Conservation (phyloP, 345 rosid genomes). For the Linum trigynum region DNA sequence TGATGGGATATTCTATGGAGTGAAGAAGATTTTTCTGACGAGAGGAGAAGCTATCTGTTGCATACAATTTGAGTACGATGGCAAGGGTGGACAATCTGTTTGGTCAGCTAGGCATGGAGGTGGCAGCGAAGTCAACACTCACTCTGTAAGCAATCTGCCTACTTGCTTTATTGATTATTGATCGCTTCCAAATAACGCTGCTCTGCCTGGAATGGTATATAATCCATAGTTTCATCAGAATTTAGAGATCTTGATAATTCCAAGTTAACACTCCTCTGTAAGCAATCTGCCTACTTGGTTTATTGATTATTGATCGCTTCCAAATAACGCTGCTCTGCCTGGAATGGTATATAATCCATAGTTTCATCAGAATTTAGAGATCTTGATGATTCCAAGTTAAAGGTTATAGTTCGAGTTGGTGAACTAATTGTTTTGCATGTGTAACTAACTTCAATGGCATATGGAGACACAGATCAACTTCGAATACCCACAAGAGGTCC, state of each 20-base stretch:
- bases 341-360: not conserved
- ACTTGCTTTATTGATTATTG: not conserved
- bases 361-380: too few relatives aligned
- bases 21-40: slow-evolving; percentile 12
- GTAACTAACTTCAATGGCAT: not conserved
- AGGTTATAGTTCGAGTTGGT: not conserved
- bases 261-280: slow-evolving; percentile 11
- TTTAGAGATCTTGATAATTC: too few relatives aligned
- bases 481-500: slow-evolving; percentile 17
- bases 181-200: not conserved
- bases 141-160: slow-evolving; percentile 2
- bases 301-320: not conserved
- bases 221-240: not conserved
- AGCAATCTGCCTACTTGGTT: not conserved
- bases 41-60: slow-evolving; percentile 19
- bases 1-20: slow-evolving; percentile 15
- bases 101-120: slow-evolving; percentile 23
- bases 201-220: not conserved
- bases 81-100: slow-evolving; percentile 16
- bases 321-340: not conserved
- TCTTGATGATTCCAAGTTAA: not conserved
- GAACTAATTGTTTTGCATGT: not conserved
- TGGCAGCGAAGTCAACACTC: slow-evolving; percentile 16
- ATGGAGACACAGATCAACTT: slow-evolving; percentile 12
- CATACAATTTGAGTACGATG: slow-evolving; percentile 19